These are phyloP conservation scores for Lepidium sativum DNA, from an alignment of 345 rosid species.

Conservation along the genomic window DNA sequence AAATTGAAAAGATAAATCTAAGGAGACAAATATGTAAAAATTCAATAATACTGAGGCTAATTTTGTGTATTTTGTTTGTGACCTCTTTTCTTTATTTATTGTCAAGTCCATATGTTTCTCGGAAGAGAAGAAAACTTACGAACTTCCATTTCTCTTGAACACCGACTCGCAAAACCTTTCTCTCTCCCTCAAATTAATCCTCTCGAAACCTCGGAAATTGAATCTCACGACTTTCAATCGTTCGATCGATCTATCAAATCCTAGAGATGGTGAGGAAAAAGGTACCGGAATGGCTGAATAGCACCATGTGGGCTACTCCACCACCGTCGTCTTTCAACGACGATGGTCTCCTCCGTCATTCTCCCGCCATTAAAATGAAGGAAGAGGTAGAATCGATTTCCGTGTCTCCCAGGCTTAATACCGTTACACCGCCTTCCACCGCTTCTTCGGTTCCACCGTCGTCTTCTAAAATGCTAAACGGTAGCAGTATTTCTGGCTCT, in stretches of 20 bases:
- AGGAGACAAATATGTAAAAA: background rate
- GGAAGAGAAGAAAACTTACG: background rate
- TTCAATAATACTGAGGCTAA: background rate
- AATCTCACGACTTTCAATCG: background rate
- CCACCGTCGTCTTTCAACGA: constrained; percentile 31
- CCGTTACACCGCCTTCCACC: constrained; percentile 28
- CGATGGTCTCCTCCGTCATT: constrained; percentile 30
- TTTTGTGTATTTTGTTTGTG: background rate
- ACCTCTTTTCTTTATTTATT: background rate
- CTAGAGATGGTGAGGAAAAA: constrained; percentile 66
- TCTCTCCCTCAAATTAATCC: background rate
- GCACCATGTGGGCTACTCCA: constrained; percentile 76
- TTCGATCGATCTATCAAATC: constrained; percentile 9
- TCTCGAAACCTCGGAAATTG: background rate
- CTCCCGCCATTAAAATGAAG: constrained; percentile 27
- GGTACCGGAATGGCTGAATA: constrained; percentile 98
- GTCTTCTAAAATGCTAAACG: constrained; percentile 25
- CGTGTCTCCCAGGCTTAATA: constrained; percentile 33
- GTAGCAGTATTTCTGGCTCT: constrained; percentile 16
- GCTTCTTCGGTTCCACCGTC: constrained; percentile 35
- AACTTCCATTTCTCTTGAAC: constrained; percentile 5
- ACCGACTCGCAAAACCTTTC: constrained; percentile 19
- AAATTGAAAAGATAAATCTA: background rate
- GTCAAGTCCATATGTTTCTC: background rate
- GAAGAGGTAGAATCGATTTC: constrained; percentile 36